Conservation (phyloP, 805 yeast genomes). For the Monosporozyma yasuniensis region DNA sequence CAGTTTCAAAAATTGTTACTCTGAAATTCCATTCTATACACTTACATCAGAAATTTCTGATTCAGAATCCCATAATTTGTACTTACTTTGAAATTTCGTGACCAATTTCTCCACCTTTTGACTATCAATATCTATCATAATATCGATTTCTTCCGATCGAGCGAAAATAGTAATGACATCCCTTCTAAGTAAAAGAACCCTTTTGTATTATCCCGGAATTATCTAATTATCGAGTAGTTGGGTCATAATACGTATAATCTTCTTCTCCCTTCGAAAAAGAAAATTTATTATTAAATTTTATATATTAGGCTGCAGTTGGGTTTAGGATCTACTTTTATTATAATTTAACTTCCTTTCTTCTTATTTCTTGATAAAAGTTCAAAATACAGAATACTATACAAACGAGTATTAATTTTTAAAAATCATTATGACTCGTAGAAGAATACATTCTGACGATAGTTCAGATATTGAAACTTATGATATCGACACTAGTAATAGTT, state of each 20-base stretch:
- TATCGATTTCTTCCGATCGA: neutral
- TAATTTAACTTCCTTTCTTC: neutral
- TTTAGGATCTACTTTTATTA: no score
- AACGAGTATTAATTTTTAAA: neutral
- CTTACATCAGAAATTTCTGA: no score
- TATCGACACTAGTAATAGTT: neutral
- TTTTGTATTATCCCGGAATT: no score
- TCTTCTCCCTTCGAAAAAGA: no score
- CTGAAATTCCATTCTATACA: no score
- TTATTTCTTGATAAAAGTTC: neutral
- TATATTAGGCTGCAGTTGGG: no score
- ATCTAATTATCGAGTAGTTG: no score
- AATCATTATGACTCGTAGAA: neutral
- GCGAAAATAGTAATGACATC: neutral
- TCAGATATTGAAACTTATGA: conserved; percentile 2
- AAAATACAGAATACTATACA: neutral
- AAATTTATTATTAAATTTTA: no score
- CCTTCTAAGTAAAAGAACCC: no score
- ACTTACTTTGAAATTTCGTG: neutral
- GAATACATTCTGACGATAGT: neutral
- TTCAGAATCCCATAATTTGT: neutral
- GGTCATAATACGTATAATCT: no score
- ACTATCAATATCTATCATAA: no score
- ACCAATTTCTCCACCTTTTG: neutral
- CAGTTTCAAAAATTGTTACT: no score